These are phyloP conservation scores for Colletotrichum siamense DNA, from an alignment of 2,329 filamentous ascomycete genomes.

Conservation along the genomic window DNA sequence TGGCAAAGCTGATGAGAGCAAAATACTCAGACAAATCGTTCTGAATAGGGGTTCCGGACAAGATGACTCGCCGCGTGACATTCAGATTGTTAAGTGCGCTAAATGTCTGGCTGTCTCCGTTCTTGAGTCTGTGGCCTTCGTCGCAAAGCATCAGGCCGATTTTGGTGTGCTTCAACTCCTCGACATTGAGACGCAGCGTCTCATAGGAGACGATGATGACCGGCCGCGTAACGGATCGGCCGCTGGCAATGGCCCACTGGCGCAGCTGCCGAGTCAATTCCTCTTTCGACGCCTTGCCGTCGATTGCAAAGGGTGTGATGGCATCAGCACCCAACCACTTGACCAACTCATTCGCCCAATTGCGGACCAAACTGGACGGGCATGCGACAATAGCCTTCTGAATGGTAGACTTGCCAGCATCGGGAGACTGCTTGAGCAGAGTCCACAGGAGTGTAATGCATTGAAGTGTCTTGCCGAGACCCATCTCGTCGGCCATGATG, in stretches of 20 bases:
- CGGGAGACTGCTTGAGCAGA: constrained; percentile 90
- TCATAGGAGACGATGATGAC: constrained; percentile 99
- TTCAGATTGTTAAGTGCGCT: constrained; percentile 89
- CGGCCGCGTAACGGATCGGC: constrained; percentile 87
- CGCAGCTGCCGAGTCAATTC: constrained; percentile 88
- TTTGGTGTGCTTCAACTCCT: constrained; percentile 85
- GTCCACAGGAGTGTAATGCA: constrained; percentile 98
- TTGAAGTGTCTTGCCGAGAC: constrained; percentile 94
- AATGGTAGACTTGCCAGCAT: constrained; percentile 92
- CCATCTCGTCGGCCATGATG: constrained; percentile 99
- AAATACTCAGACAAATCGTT: constrained; percentile 99
- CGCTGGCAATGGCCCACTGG: constrained; percentile 92
- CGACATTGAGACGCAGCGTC: constrained; percentile 88
- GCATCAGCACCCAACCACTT: constrained; percentile 97
- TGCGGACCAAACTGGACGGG: constrained; percentile 93
- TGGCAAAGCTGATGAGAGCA: constrained; percentile 93
- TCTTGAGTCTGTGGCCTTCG: constrained; percentile 95
- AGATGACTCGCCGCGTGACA: constrained; percentile 88
- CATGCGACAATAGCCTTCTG: constrained; percentile 98
- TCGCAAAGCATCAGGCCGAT: constrained; percentile 96
- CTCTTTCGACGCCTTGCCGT: constrained; percentile 94
- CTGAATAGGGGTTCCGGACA: constrained; percentile 96
- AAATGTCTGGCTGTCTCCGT: constrained; percentile 95
- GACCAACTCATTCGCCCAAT: constrained; percentile 95
- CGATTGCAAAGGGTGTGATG: constrained; percentile 91